Evolutionary conservation across 2,329 filamentous ascomycete genomes (phyloP), one percentile per base, ranked within the genome.

Genomic region (Cryphonectria japonica): DNA sequence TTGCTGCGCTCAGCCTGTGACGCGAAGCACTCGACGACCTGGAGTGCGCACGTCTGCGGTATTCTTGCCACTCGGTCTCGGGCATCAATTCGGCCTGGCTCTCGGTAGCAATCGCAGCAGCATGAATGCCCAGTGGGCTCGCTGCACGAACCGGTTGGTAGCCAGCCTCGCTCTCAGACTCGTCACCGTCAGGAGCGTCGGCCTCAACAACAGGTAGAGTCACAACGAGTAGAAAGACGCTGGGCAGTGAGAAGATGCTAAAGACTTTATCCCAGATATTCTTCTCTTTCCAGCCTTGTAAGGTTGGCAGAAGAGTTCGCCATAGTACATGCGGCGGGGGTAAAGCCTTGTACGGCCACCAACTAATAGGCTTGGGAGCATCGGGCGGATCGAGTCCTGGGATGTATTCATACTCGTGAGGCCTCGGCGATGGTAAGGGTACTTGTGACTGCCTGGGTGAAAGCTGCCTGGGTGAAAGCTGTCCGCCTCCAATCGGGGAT

Each of bases 201-300:
- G 88, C 88, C 76, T 98, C 95, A 7, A 97, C 93, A 0, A 99
- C 94, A 0, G 97, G 96, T 5, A 99, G 81, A 0, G 96, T 99
- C 63, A 96, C 89, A 0, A 95, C 95, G 4, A 99, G 85, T 2
- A 98, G 82, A 73, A 99, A 93, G 52, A 99, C 94, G 76, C 92
- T 97, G 0, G 95, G 93, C n/a, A 94, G 91, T 9, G 95, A 95
- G 52, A 97, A 86, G 14, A 96, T 76, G 59, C 94, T 95, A 64
- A 98, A 83, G 61, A 94, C 82, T 77, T 93, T 94, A 76, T 95
- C 95, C 89, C 91, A 94, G n/a, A 92, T 80, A n/a, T 85, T 89
- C 81, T 98, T 98, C 39, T 92, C 88, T 60, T 81, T 84, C 94
- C 95, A 99, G 37, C 87, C 90, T 74, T 90, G 91, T 41, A 99